Base-by-base conservation (phyloP, 73 alveolate genomes). In the Blepharisma stoltei region DNA sequence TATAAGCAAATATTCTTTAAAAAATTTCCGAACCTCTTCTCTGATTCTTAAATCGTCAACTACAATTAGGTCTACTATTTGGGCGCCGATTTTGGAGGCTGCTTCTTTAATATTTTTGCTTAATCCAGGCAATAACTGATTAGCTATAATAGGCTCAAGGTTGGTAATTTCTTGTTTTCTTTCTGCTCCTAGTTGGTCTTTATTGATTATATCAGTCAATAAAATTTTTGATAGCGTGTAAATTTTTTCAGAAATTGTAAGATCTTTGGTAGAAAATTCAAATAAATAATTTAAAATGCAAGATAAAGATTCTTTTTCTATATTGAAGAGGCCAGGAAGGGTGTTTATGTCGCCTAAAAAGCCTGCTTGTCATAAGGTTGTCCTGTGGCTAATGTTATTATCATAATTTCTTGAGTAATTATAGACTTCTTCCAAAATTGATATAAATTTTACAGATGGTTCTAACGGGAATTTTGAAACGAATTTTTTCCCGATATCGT, bases 281-380 rank as follows among this genome's bases (percentile, higher is more conserved):
- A 32, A 32, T 32, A 32, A 32, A 32, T 32, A 32, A 32, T 32
- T 32, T 3, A 52, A 20, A 20, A 52, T 52, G 37, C 54, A 21
- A 41, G 85, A 54, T 21, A 84, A 46, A 23, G 83, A 47, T 55
- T 84, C 88, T 44, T 83, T 38, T 60, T 84, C 92, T 46, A 70
- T 44, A 20, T 75, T 80, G 27, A 78, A 68, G 7, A 84, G 81
- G 27, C 92, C 92, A 21, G 92, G 92, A 6, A 84, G 81, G 6
- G 70, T 80, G 23, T 78, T 80, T 20, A 79, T 53, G 23, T 80
- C 92, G 6, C 81, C 71, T 87, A 84, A 69, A 71, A 80, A 84
- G 41, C 92, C 92, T 6, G 81, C 88, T 41, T 80, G 78, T 88
- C 92, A 84, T n/a, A 84, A 52, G 0, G 66, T 14, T 52, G n/a